Conservation (phyloP, 1,284 basidiomycete species). For the Ustilago curta region DNA sequence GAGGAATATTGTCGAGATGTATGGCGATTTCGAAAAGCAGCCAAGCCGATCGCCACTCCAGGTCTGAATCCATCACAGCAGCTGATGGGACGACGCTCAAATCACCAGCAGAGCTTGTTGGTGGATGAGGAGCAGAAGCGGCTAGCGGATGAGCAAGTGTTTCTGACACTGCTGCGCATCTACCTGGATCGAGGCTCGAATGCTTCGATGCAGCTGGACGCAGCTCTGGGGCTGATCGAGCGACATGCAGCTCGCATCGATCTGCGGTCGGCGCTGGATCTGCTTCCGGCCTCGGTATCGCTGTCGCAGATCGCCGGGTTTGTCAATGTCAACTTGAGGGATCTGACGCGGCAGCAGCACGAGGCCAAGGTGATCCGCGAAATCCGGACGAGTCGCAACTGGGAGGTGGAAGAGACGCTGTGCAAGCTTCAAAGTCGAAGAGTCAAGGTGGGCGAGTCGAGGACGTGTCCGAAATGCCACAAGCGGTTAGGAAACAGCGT, state of each 20-base stretch:
- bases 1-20: slow-evolving; percentile 74
- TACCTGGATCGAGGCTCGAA: slow-evolving; percentile 76
- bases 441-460: slow-evolving; percentile 88
- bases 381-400: slow-evolving; percentile 78
- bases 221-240: slow-evolving; percentile 85
- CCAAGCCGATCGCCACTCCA: neutral
- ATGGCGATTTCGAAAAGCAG: slow-evolving; percentile 33
- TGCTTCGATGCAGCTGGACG: slow-evolving; percentile 67
- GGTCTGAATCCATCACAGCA: slow-evolving; percentile 8
- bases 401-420: slow-evolving; percentile 79
- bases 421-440: slow-evolving; percentile 81
- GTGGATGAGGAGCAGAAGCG: slow-evolving; percentile 42
- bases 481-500: slow-evolving; percentile 93
- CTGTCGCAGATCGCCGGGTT: slow-evolving; percentile 84
- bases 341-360: slow-evolving; percentile 38
- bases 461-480: slow-evolving; percentile 92
- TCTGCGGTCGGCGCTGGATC: slow-evolving; percentile 80
- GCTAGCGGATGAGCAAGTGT: slow-evolving; percentile 72
- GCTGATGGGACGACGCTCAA: slow-evolving; percentile 14
- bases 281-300: slow-evolving; percentile 87
- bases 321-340: slow-evolving; percentile 54
- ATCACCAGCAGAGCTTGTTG: slow-evolving; percentile 41
- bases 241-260: slow-evolving; percentile 85
- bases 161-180: slow-evolving; percentile 84
- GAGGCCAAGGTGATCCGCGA: slow-evolving; percentile 73